A percentile compares a stretch with the other conserved stretches of the same genome.
Conservation (phyloP, 768 basidiomycete species). For the Termitomyces sp. region DNA sequence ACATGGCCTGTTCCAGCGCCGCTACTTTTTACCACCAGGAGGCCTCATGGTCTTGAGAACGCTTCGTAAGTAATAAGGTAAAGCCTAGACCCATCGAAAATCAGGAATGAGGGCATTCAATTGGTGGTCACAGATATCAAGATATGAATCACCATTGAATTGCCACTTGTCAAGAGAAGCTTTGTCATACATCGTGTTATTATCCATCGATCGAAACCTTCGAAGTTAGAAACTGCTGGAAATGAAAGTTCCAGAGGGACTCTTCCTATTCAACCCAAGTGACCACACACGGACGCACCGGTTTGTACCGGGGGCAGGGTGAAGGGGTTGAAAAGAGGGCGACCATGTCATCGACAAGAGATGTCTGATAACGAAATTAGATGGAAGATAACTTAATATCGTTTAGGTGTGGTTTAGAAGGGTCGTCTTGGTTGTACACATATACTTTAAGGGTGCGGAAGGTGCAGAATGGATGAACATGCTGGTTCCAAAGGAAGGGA, state of each 20-base stretch:
- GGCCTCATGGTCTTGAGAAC: neutral
- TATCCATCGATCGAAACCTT: conserved; percentile 4
- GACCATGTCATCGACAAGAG: neutral
- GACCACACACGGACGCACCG: neutral
- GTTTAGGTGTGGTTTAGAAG: neutral
- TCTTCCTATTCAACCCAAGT: neutral
- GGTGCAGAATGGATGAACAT: neutral
- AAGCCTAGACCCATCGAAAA: neutral
- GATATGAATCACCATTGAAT: neutral
- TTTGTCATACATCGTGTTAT: conserved; percentile 2
- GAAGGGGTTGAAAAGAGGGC: neutral
- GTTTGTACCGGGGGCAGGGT: neutral
- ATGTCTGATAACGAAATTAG: conserved; percentile 7
- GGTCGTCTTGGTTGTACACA: neutral
- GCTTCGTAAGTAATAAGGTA: neutral
- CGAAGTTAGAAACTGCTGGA: neutral
- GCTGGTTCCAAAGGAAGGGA: neutral
- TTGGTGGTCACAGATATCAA: neutral
- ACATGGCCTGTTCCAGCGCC: neutral
- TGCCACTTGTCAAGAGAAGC: neutral
- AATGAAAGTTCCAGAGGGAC: neutral
- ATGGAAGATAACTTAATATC: neutral
- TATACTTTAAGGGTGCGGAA: neutral
- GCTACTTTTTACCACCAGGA: neutral
- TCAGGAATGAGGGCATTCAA: neutral